These are phyloP conservation scores for Alnus rubra DNA, from an alignment of 306 rosid genomes.

Conservation along the genomic window DNA sequence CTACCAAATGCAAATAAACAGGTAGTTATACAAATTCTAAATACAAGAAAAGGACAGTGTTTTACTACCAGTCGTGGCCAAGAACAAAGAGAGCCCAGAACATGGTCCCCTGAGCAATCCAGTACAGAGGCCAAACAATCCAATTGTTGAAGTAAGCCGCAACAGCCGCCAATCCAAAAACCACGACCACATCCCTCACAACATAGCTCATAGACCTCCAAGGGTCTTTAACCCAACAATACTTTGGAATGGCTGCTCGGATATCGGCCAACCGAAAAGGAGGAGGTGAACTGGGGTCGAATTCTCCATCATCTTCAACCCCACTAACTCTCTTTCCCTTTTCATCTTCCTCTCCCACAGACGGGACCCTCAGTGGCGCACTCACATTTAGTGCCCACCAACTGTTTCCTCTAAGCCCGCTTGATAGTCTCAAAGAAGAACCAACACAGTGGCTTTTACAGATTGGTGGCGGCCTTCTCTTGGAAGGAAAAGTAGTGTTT, in stretches of 20 bases:
- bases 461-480: conserved; percentile 29
- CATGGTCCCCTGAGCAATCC: conserved; percentile 99
- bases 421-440: conserved; percentile 21
- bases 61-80: conserved; percentile 92
- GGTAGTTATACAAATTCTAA: background rate
- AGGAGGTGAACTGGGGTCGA: conserved; percentile 80
- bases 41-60: background rate
- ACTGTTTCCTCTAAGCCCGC: conserved; percentile 34
- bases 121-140: conserved; percentile 93
- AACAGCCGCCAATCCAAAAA: conserved; percentile 80
- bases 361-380: conserved; percentile 53
- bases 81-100: conserved; percentile 99
- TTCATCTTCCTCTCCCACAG: conserved; percentile 45
- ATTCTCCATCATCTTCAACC: conserved; percentile 29
- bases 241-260: conserved; percentile 90
- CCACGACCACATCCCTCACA: conserved; percentile 72
- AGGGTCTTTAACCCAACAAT: conserved; percentile 92
- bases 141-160: conserved; percentile 80
- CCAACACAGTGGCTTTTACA: background rate
- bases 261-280: conserved; percentile 77
- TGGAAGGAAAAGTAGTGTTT: conserved; percentile 31
- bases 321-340: conserved; percentile 23
- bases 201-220: conserved; percentile 96
- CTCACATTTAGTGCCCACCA: conserved; percentile 74
- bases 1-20: background rate